Conservation (phyloP, 495 filamentous ascomycete genomes). For the Penicillium dipodomyicola region DNA sequence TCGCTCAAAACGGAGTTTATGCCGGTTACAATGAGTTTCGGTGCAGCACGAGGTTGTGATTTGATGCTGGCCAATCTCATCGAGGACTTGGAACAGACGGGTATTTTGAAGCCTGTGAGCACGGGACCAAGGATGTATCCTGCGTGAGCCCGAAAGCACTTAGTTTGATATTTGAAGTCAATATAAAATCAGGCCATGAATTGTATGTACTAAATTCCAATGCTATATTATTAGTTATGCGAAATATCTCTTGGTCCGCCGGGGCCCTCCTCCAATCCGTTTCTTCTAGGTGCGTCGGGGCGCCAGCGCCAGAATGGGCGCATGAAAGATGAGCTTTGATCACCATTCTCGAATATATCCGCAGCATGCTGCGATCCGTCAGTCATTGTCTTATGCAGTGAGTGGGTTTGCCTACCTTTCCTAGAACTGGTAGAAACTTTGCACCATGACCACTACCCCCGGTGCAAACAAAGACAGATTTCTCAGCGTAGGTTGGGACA, state of each 20-base stretch:
- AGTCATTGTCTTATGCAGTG: neutral
- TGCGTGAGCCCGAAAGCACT: neutral
- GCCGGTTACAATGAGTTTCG: constrained; percentile 57
- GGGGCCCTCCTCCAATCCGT: constrained; percentile 20
- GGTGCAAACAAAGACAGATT: constrained; percentile 23
- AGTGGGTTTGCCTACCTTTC: constrained; percentile 6
- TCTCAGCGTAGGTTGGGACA: constrained; percentile 16
- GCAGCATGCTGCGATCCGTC: constrained; percentile 18
- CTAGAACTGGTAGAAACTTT: constrained; percentile 24
- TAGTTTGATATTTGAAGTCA: neutral
- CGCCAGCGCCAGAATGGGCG: constrained; percentile 22
- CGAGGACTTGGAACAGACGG: constrained; percentile 47
- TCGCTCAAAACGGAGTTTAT: constrained; percentile 53
- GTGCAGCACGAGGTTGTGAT: constrained; percentile 63
- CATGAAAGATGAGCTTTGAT: constrained; percentile 21
- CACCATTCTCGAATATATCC: constrained; percentile 19
- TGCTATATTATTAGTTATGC: neutral
- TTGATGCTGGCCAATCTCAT: constrained; percentile 55
- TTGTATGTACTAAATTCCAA: neutral
- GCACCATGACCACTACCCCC: constrained; percentile 26
- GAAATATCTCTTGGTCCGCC: constrained; percentile 19
- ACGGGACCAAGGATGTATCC: constrained; percentile 39
- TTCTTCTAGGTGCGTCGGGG: constrained; percentile 15
- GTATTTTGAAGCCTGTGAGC: constrained; percentile 47
- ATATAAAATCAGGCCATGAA: neutral